Evolutionary conservation across 208 protist species (phyloP), one percentile per base, ranked within the genome.

Genomic region (Sergeia podlipaevii): DNA sequence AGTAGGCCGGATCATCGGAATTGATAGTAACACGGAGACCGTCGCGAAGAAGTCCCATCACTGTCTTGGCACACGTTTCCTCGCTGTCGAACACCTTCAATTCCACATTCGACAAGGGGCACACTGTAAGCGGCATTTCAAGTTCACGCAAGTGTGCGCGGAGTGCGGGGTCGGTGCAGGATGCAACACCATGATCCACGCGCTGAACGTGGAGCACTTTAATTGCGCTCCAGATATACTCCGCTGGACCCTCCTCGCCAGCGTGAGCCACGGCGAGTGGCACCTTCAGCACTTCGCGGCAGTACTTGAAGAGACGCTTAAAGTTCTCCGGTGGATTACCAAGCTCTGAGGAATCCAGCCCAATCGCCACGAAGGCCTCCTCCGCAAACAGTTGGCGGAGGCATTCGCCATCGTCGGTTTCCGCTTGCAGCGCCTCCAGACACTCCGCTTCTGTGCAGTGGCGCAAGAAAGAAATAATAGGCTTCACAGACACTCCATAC

Each of bases 1-100:
- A 70, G 65, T 85, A 85, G 11, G 77, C 60, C 4, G 77, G 77
- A 37, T 85, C 77, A 33, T 85, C 77, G 5, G 72, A 80, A 61
- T 85, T 85, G 41, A 85, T 59, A 5, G 69, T 78, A 21, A 75
- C 63, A 18, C 53, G 60, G 17, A 85, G 69, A 10, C 62, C 51
- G 42, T 77, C 64, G 18, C 21, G 38, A 30, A 75, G 13, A 18
- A 85, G 41, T 2, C 58, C 34, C 38, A 73, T 53, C 41, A 77
- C 59, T 1, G 52, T 54, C 4, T 2, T 15, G 3, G 60, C 58
- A 30, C 60, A 69, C 42, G 61, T 24, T 34, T 41, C 56, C 8
- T 53, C 53, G 30, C 28, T 28, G 15, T 54, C 26, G 42, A 83
- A 72, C 6, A 85, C 77, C 23, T 60, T 42, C 33, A 85, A 60